A percentile compares a stretch with the other conserved stretches of the same genome.
phyloP scores from a whole-genome alignment of 2,329 filamentous ascomycete species.

The Alternaria arborescens region DNA sequence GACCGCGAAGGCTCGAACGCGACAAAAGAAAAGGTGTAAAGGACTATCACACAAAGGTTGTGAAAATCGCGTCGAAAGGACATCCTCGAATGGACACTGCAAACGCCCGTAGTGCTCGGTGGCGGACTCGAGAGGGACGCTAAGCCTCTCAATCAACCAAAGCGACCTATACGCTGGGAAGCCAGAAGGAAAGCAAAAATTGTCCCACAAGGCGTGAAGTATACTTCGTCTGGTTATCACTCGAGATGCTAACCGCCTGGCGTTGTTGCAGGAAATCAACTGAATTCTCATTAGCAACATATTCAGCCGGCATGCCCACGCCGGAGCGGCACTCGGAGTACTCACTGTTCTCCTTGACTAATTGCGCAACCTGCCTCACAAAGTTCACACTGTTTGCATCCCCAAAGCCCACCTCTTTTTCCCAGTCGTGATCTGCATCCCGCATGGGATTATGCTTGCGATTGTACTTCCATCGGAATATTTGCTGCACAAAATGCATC shows the following conservation, averaged over 20 bases:
- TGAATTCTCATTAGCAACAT: conserved; percentile 30
- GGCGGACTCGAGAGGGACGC: not conserved
- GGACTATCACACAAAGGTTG: not conserved
- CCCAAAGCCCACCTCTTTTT: conserved; percentile 47
- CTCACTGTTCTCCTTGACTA: conserved; percentile 56
- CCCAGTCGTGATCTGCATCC: conserved; percentile 50
- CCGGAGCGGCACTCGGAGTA: not conserved
- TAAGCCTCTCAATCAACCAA: not conserved
- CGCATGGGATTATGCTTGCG: conserved; percentile 53
- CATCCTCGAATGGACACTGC: not conserved
- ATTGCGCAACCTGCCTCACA: conserved; percentile 46
- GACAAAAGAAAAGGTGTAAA: not conserved
- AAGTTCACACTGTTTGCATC: conserved; percentile 49
- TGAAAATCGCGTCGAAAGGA: not conserved
- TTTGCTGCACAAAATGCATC: conserved; percentile 55
- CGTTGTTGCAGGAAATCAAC: conserved; percentile 52
- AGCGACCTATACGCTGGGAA: conserved; percentile 27
- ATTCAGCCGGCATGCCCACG: not conserved
- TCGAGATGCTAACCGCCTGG: conserved; percentile 49
- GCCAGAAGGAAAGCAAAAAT: conserved; percentile 53
- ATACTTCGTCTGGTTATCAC: conserved; percentile 51
- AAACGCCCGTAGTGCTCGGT: not conserved
- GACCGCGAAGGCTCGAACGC: not conserved
- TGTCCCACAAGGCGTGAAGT: conserved; percentile 55
- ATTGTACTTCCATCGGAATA: conserved; percentile 60